Evolutionary conservation across 2,329 filamentous ascomycete species (phyloP), one percentile per base, ranked within the genome.

Genomic region (Exophiala dermatitidis): DNA sequence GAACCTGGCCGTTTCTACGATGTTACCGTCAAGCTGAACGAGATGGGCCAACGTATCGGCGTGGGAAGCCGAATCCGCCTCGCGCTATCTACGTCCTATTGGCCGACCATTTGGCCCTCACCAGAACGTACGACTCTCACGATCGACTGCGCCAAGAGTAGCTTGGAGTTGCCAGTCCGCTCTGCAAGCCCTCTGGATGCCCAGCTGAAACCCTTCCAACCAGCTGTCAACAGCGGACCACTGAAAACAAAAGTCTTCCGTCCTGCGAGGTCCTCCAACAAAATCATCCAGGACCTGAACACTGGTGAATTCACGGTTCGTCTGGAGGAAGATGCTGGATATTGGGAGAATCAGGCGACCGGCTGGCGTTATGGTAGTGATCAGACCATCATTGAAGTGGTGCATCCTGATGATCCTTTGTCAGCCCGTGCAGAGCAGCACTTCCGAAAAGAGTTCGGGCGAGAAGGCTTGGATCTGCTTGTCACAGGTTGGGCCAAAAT

Each of bases 71-170:
- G 46, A 19, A 43, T 53, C 34, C 52, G 52, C 12, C 41, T 54
- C 4, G 52, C 52, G 5, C 30, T 54, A 42, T 54, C 52, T 1
- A 54, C 52, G 5, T 42, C 52, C 7, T 54, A 54, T 26, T 54
- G 46, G 34, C 52, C 52, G 3, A 54, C 34, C n/a, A 42, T 50
- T 36, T 54, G 52, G 52, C 52, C 52, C 9, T 48, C 52, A n/a
- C 52, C 52, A 5, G 52, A 54, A 33, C 33, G 28, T 28, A 34
- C 52, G 3, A 54, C 41, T 9, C 48, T 54, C 42, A 54, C 48
- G 10, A 37, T 54, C n/a, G 52, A 54, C 28, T 51, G 48, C n/a
- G 52, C 42, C 26, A 32, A 40, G 5, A 44, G 30, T n/a, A 53
- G 7, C 2, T 12, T 53, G n/a, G 46, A 53, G 30, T 34, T 53